Base-by-base conservation (phyloP, 2,329 filamentous ascomycete genomes). In the Aspergillus quadricinctus region DNA sequence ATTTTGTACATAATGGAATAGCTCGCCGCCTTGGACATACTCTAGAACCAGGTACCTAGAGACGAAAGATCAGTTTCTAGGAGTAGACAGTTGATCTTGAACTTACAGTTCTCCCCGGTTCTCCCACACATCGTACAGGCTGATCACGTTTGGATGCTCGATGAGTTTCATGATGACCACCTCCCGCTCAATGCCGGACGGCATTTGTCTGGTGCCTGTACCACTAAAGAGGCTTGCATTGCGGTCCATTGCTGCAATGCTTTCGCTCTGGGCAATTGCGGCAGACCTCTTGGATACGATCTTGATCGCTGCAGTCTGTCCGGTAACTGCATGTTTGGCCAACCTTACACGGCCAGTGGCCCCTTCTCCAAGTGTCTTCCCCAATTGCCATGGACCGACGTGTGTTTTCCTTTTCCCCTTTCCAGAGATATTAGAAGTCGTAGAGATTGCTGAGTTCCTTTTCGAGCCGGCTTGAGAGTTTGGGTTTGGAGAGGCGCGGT, bases 161-260 rank as follows among this genome's bases (percentile, higher is more conserved):
- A 97, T 90, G 56, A 97, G 82, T 76, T 97, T 97, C 83, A 99
- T 91, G 65, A 99, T 95, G 31, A 93, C 92, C 43, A 99, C 92
- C 71, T 99, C 94, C 54, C 94, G 84, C 75, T 97, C 93, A 59
- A 99, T 89, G 1, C 92, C 89, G 66, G 93, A 86, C 1, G 93
- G 93, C 70, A 96, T 92, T 53, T 84, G 82, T 63, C 86, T 83
- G 57, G 88, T 81, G 43, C 86, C 85, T 37, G 81, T 77, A 57
- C 77, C 79, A 40, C 80, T 80, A 27, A 80, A 83, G 54, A 79
- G 76, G 53, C 74, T 84, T 41, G 80, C 87, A 72, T 86, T 88
- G 64, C 87, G 83, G 68, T 93, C 91, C 61, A 97, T 83, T 50
- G 89, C 88, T 14, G 88, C 88, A 70, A 97, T 82, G 71, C 92